Evolutionary conservation across 1,284 basidiomycete species (phyloP).

Genomic region (Rhodofomes roseus): DNA sequence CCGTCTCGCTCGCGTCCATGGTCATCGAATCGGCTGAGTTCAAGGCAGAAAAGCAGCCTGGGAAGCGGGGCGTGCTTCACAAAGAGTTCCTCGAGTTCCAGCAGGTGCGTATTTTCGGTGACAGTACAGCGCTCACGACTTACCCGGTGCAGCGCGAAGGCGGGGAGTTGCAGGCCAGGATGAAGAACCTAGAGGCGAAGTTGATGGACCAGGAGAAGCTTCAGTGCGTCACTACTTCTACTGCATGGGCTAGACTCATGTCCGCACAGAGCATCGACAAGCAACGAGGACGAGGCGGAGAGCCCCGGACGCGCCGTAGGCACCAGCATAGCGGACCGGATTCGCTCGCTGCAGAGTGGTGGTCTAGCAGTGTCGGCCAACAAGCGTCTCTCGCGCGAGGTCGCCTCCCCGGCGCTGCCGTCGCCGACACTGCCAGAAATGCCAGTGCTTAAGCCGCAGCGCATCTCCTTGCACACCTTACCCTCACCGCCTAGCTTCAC

Average conservation of each 20-base stretch:
- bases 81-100: slow-evolving; percentile 59
- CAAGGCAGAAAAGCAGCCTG: slow-evolving; percentile 40
- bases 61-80: slow-evolving; percentile 45
- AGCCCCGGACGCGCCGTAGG: slow-evolving; percentile 37
- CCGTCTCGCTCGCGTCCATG: slow-evolving; percentile 53
- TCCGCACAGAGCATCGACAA: slow-evolving; percentile 10
- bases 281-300: slow-evolving; percentile 17
- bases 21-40: slow-evolving; percentile 59
- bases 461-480: slow-evolving; percentile 26
- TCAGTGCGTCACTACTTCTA: slow-evolving; percentile 33
- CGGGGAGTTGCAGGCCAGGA: slow-evolving; percentile 43
- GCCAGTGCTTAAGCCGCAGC: slow-evolving; percentile 11
- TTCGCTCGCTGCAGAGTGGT: slow-evolving; percentile 63
- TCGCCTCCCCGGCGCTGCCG: slow-evolving; percentile 20
- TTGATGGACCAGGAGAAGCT: slow-evolving; percentile 51
- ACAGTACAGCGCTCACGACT: background rate
- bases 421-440: slow-evolving; percentile 11
- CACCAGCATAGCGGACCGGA: slow-evolving; percentile 67
- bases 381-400: slow-evolving; percentile 52
- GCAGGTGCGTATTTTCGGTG: slow-evolving; percentile 40
- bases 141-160: slow-evolving; percentile 42
- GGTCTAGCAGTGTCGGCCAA: slow-evolving; percentile 48
- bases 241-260: background rate
- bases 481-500: slow-evolving; percentile 21
- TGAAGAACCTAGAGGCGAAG: slow-evolving; percentile 52